Evolutionary conservation across 73 alveolate species (phyloP).

Genomic region (Loxodes magnus): DNA sequence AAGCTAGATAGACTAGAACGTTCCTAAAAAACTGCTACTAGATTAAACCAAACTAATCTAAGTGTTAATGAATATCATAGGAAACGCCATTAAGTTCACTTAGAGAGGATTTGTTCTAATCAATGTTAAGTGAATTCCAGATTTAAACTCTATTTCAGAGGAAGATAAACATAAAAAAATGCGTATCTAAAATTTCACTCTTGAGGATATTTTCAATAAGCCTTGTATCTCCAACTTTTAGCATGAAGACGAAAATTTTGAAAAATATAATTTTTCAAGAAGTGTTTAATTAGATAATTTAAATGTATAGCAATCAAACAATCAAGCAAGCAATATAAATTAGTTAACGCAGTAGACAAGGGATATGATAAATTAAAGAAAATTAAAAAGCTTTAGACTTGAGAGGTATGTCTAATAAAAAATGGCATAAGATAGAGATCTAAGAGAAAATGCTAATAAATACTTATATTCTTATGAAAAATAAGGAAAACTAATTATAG

Average conservation of each 20-base stretch:
- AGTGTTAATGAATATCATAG: slow-evolving; percentile 26
- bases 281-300: not conserved
- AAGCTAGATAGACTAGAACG: not conserved
- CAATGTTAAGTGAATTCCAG: not conserved
- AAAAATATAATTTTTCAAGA: not conserved
- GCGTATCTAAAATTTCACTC: not conserved
- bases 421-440: no score
- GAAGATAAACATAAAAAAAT: not conserved
- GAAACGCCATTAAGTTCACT: slow-evolving; percentile 41
- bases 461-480: not conserved
- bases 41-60: slow-evolving; percentile 24
- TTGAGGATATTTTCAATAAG: not conserved
- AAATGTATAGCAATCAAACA: not conserved
- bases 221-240: not conserved
- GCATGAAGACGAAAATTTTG: not conserved
- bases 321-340: not conserved
- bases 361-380: no score
- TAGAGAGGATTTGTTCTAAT: slow-evolving; percentile 19
- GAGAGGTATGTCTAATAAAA: no score
- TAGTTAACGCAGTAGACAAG: not conserved
- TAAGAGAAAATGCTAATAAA: no score
- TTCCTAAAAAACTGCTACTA: slow-evolving; percentile 6
- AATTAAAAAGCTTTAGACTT: no score
- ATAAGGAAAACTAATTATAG: not conserved
- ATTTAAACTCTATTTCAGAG: not conserved